Base-by-base conservation (phyloP, 305 asterid species). In the Fraxinus floribunda region DNA sequence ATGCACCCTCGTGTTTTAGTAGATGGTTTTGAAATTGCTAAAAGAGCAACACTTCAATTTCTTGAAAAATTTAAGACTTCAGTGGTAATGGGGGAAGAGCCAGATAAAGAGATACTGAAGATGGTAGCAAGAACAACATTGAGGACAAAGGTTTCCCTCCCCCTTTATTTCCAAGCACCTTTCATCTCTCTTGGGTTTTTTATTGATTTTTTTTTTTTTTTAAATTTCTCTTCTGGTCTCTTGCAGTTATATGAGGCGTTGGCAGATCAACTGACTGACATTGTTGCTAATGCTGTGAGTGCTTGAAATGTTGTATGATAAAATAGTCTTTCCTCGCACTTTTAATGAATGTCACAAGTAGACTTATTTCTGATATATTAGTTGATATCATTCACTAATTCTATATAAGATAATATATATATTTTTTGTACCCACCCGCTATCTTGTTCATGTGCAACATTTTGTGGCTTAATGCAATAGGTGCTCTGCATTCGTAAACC, bases 1-100 rank as follows among this genome's bases (percentile, higher is more conserved):
- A 93, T 93, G 95, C 99, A 97, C 90, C 99, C 99, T 30, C 98
- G 98, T 73, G 96, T 97, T 76, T 86, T 97, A 60, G 98, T 93
- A 79, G 99, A 97, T 93, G 98, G 99, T 64, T 95, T 93, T 86
- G 98, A 97, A 88, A 93, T 97, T 70, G 98, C 99, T 44, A 97
- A 97, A 88, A 88, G 94, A 86, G 98, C 97, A 72, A 93, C 98
- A 73, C 88, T 97, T 6, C 94, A 91, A 79, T 97, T 92, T 90
- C 94, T 97, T 85, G 99, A 97, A 78, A 95, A 90, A 81, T 97
- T 97, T 84, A 97, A 92, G 95, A 97, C 97, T 78, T 92, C 93
- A 62, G 99, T 92, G 41, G 98, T 94, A 88, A 94, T 93, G 91
- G 98, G 98, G 39, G 91, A 88, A 20, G 98, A 93, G 76, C 99